Conservation (phyloP, 176 grass and related monocot genomes). For the Carex cristatella region DNA sequence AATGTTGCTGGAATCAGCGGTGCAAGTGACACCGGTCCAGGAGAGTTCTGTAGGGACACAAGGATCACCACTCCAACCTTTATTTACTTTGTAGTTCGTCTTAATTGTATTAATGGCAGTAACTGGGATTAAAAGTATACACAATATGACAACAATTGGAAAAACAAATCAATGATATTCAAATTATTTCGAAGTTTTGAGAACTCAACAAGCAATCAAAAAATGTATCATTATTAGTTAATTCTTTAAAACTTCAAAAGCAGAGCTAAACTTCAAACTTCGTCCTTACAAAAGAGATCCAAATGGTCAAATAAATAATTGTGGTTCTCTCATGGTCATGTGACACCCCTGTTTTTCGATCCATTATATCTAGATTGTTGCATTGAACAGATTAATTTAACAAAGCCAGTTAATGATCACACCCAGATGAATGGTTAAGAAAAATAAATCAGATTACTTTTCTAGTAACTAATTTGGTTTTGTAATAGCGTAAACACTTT, state of each 20-base stretch:
- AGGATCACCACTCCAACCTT: conserved; percentile 50
- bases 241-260: not conserved
- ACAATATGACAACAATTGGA: not conserved
- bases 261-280: too few species aligned
- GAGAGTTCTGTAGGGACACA: conserved; percentile 23
- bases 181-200: not conserved
- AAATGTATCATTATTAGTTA: not conserved
- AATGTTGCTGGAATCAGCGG: not conserved
- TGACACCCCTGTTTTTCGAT: too few species aligned
- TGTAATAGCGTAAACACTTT: too few species aligned
- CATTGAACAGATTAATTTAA: too few species aligned
- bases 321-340: too few species aligned
- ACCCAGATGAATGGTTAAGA: not conserved
- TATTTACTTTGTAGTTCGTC: conserved; percentile 17
- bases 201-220: not conserved
- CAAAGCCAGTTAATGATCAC: not conserved
- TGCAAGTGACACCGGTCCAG: conserved; percentile 40
- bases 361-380: too few species aligned
- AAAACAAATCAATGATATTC: not conserved
- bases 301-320: not conserved
- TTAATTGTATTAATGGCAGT: conserved; percentile 34
- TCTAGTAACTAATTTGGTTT: too few species aligned
- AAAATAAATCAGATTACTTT: not conserved
- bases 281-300: not conserved
- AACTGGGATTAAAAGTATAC: not conserved